Evolutionary conservation across 2,329 filamentous ascomycete species (phyloP), one percentile per base, ranked within the genome.

Genomic region (Paramyrothecium sp.): DNA sequence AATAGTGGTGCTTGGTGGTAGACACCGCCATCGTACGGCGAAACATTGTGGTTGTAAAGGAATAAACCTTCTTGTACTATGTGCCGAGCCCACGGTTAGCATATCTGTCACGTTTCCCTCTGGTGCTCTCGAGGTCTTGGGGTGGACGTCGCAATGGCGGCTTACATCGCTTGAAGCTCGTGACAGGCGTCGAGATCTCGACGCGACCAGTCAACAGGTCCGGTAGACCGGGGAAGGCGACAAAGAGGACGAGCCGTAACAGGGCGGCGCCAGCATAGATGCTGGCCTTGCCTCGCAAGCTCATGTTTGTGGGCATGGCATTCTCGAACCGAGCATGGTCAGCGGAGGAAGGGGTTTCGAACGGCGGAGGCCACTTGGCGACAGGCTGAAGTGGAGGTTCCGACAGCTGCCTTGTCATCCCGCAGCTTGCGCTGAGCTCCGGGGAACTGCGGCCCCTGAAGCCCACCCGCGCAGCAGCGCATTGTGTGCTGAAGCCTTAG

Each of bases 161-260:
- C 89, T 74, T 82, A 96, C 93, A 81, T 85, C 95, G 86, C 80
- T 98, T 98, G 84, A 97, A 99, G 83, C 94, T 97, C 66, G 92
- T 97, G 51, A 98, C 90, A 44, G 95, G 94, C 21, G 95, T 99
- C 49, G 95, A 97, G 68, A 99, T 89, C 80, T 99, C 95, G 67
- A 97, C 95, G 70, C 95, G 89, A 62, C 89, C 90, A 20, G 92
- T 95, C 61, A 99, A 82, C 61, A 97, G 82, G 71, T 92, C 88
- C 54, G 94, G 91, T 46, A 99, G 81, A 41, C 85, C 85, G 61
- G 95, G 93, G 71, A 97, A 97, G 57, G 87, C 81, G 58, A 88
- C 80, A 71, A 92, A 93, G 54, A 98, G 84, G 56, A 91, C 76
- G 59, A 98, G 81, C 65, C 95, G 88, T 65, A 98, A 80, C 61